A percentile compares a stretch with the other conserved stretches of the same genome.
phyloP scores from a whole-genome alignment of 176 grass and related monocot genomes.

The Triticum turgidum region DNA sequence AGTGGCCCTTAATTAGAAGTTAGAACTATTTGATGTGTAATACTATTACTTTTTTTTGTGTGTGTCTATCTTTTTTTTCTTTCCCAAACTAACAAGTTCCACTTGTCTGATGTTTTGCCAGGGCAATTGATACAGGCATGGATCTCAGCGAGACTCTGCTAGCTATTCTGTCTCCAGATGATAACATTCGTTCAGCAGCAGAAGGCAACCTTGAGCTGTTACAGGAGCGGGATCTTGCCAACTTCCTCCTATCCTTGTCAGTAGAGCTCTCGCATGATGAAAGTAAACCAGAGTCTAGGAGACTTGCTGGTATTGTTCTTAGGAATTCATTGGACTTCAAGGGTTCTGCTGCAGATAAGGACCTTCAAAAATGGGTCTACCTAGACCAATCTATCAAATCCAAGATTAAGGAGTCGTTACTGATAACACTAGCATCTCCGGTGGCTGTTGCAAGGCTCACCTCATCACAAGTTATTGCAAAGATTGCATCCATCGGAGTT shows the following conservation, averaged over 20 bases:
- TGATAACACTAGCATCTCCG: no score
- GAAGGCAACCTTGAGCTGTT: conserved; percentile 72
- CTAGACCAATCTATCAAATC: no score
- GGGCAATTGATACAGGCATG: conserved; percentile 39
- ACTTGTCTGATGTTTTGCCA: conserved; percentile 16
- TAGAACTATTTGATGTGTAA: no score
- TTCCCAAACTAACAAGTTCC: not conserved
- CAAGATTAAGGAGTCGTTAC: no score
- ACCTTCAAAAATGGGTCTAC: not conserved
- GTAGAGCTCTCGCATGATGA: conserved; percentile 62
- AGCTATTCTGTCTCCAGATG: conserved; percentile 70
- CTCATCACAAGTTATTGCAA: no score
- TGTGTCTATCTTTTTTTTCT: no score
- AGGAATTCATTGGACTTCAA: conserved; percentile 34
- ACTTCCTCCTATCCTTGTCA: conserved; percentile 74
- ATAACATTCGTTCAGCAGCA: conserved; percentile 53
- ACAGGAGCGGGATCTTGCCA: conserved; percentile 75
- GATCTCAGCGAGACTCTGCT: conserved; percentile 60
- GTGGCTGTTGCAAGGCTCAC: no score
- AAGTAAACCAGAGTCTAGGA: conserved; percentile 64
- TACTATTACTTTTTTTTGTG: no score
- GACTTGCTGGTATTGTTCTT: conserved; percentile 75
- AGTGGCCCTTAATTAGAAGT: no score
- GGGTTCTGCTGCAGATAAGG: no score
- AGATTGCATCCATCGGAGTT: no score